Base-by-base conservation (phyloP, 371 early-diverging fungal genomes). In the Polyrhizophydium stewartii region DNA sequence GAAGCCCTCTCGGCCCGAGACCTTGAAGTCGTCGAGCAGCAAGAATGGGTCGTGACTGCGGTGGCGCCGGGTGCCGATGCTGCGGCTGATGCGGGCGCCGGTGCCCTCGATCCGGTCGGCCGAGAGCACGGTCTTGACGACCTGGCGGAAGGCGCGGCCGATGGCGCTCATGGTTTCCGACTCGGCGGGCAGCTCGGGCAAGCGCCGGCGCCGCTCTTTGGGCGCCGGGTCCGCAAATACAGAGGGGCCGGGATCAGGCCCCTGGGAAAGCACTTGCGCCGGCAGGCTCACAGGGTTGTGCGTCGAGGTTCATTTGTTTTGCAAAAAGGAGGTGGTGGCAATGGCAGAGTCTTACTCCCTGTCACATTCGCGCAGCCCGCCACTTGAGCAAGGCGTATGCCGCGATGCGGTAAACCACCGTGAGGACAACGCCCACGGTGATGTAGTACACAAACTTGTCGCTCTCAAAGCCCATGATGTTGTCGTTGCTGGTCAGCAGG, bases 11-110 rank as follows among this genome's bases (percentile, higher is more conserved):
- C 64, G 65, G 30, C 73, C 67, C 12, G 25, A 50, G n/a, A 85
- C 80, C 55, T 66, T 68, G 68, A 89, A 85, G 64, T 91, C 91
- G 70, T 92, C 91, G 27, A 92, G 78, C 86, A 91, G 82, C 21
- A 92, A 76, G 71, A 92, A 90, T 0, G 92, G 92, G 67, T 92
- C 93, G 35, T 89, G 80, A 65, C 87, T 82, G 45, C 85, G 76
- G 17, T 89, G 76, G 22, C 79, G 70, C 22, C 61, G 68, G 1
- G 79, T 80, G 37, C 92, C 92, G 55, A 93, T 88, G 32, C 81
- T 76, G 16, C 93, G 83, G 45, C 87, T 83, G n/a, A 93, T 91
- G 7, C 70, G 64, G 43, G 83, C 82, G 37, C 84, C 84, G 38
- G 55, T 76, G 22, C 85, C 85, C 51, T 85, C 85, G 43, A 50